A percentile compares a stretch with the other conserved stretches of the same genome.
phyloP scores from a whole-genome alignment of 2,329 filamentous ascomycete species.

The Neocucurbitaria cava region DNA sequence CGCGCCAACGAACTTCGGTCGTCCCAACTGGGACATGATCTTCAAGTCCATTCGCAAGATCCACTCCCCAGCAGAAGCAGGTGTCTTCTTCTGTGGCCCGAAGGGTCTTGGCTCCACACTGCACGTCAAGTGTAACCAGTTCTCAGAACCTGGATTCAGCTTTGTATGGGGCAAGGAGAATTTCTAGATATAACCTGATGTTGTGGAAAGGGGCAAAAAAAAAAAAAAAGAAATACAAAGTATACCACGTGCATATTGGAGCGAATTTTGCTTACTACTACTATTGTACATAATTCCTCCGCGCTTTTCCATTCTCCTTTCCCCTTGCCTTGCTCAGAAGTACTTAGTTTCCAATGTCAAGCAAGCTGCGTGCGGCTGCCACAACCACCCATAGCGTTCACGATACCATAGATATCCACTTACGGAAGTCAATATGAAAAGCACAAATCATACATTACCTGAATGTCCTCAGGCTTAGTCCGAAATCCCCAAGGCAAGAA shows the following conservation, averaged over 20 bases:
- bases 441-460: background rate
- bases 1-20: slow-evolving; percentile 83
- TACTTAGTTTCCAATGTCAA: background rate
- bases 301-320: slow-evolving; percentile 10
- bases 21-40: slow-evolving; percentile 90
- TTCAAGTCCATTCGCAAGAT: slow-evolving; percentile 84
- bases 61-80: slow-evolving; percentile 51
- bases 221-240: slow-evolving; percentile 2
- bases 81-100: slow-evolving; percentile 78
- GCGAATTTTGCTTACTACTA: slow-evolving; percentile 18
- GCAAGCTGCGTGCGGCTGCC: slow-evolving; percentile 14
- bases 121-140: slow-evolving; percentile 87
- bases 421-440: background rate
- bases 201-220: too few relatives aligned
- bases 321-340: background rate
- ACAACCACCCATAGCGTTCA: background rate
- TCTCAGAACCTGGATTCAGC: slow-evolving; percentile 77
- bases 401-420: background rate
- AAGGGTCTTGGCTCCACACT: slow-evolving; percentile 78
- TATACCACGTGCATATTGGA: slow-evolving; percentile 19
- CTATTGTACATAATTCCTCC: slow-evolving; percentile 24
- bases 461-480: background rate
- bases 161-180: slow-evolving; percentile 76
- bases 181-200: slow-evolving; percentile 58
- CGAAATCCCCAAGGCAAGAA: background rate